Evolutionary conservation across 495 filamentous ascomycete species (phyloP), one percentile per base, ranked within the genome.

Genomic region (Glutinoglossum americanum): DNA sequence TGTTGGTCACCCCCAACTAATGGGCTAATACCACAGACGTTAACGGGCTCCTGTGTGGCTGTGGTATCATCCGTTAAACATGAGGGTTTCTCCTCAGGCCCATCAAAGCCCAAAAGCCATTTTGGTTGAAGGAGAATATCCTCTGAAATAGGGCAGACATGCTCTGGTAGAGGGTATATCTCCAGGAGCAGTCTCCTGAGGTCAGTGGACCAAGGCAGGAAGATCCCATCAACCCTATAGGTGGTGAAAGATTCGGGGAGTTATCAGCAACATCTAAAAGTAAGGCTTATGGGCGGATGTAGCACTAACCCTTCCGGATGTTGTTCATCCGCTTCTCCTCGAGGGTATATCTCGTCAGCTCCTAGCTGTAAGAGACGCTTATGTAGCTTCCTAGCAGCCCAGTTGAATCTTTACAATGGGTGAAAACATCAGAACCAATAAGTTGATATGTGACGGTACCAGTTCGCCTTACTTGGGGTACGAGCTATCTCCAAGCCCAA

Each of bases 401-500:
- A 94, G 70, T 97, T 97, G 71, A 89, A 97, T 65, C 87, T 93
- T 49, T 4, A 2, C 37, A 0, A 51, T 21, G 21, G 1, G 49
- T 69, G 47, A 68, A 60, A 55, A 55, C 32, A 10, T 21, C 27
- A 57, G 30, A 47, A 13, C 26, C 30, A 21, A 30, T 13, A 44
- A 51, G 27, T 44, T 1, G 39, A 56, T 28, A 17, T 17, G 47
- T 4, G 0, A n/a, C 17, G 15, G 33, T 26, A 10, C 57, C 6
- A 51, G 23, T 56, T 56, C 23, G 11, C 25, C 70, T 58, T 74
- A 90, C 84, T 90, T 87, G 4, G 81, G 77, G 76, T 99, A 99
- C 1, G 87, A 92, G 62, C 83, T 94, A 69, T 99, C 89, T 0
- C 92, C 92, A 17, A 96, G 74, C 6, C 92, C 93, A 73, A 99